A percentile compares a stretch with the other conserved stretches of the same genome.
phyloP scores from a whole-genome alignment of 164 flowering plant genomes.

The Chimonanthus salicifolius region DNA sequence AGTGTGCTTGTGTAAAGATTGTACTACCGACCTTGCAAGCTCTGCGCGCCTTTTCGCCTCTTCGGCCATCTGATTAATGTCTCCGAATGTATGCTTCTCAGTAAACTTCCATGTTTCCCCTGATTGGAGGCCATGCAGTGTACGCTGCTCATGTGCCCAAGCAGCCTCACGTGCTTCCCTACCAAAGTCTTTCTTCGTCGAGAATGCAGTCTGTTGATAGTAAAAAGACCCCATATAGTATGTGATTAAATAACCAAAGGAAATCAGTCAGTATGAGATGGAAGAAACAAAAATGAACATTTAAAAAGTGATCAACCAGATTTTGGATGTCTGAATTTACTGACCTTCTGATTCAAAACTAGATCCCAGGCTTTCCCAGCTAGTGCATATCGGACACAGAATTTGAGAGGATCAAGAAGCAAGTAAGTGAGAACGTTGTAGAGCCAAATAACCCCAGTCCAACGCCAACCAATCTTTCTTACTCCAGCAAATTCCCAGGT shows the following conservation, averaged over 20 bases:
- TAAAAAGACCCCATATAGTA: neutral
- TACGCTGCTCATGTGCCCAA: conserved; percentile 67
- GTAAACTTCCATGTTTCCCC: conserved; percentile 26
- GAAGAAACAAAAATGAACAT: neutral
- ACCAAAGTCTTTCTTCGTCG: conserved; percentile 58
- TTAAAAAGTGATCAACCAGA: too few species aligned
- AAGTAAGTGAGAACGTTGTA: conserved; percentile 42
- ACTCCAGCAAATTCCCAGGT: conserved; percentile 38
- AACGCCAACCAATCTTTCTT: conserved; percentile 43
- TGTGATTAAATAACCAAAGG: neutral
- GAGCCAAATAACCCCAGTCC: conserved; percentile 65
- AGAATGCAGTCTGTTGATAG: conserved; percentile 56
- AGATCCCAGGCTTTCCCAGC: conserved; percentile 58
- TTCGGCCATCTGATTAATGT: conserved; percentile 62
- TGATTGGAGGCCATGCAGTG: conserved; percentile 57
- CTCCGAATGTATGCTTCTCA: conserved; percentile 38
- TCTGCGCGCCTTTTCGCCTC: conserved; percentile 80
- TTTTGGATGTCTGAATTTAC: conserved; percentile 9
- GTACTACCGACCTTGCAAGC: conserved; percentile 51
- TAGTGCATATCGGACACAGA: conserved; percentile 46
- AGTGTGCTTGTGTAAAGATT: neutral
- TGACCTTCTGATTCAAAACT: conserved; percentile 41
- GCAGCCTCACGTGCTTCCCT: conserved; percentile 65
- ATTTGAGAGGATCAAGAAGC: conserved; percentile 55
- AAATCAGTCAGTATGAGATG: neutral